phyloP scores from a whole-genome alignment of 1,139 yeast species.

The Protomyces pachydermus region DNA sequence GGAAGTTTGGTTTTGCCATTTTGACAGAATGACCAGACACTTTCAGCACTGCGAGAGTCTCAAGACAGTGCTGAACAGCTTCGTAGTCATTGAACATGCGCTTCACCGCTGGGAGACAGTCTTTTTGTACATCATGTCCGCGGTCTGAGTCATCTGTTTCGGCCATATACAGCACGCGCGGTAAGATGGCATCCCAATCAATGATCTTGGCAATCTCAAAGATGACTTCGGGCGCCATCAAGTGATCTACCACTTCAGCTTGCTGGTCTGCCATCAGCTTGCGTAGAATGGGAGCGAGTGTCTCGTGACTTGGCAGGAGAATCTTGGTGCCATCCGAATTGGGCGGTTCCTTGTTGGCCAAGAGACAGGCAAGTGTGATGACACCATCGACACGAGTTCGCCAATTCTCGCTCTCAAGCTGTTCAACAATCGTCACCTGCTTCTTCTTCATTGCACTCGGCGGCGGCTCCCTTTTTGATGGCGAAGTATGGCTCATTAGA shows the following conservation, averaged over 20 bases:
- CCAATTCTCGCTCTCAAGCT: conserved; percentile 27
- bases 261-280: conserved; percentile 28
- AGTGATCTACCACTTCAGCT: conserved; percentile 29
- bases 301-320: conserved; percentile 23
- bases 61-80: conserved; percentile 23
- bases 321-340: conserved; percentile 24
- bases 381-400: conserved; percentile 28
- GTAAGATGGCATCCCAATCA: conserved; percentile 27
- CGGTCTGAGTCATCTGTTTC: conserved; percentile 28
- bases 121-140: conserved; percentile 25
- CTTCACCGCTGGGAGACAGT: conserved; percentile 29
- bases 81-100: conserved; percentile 19
- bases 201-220: conserved; percentile 26
- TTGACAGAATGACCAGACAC: conserved; percentile 20
- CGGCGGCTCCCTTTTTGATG: not conserved
- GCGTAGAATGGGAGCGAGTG: conserved; percentile 25
- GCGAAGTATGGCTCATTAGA: not conserved
- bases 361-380: conserved; percentile 28
- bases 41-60: conserved; percentile 19
- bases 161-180: conserved; percentile 28
- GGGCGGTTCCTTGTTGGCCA: conserved; percentile 28
- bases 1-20: conserved; percentile 12
- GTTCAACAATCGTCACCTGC: conserved; percentile 25
- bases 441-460: conserved; percentile 9
- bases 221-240: conserved; percentile 30